Conservation (phyloP, 345 rosid genomes). For the Erucastrum elatum region DNA sequence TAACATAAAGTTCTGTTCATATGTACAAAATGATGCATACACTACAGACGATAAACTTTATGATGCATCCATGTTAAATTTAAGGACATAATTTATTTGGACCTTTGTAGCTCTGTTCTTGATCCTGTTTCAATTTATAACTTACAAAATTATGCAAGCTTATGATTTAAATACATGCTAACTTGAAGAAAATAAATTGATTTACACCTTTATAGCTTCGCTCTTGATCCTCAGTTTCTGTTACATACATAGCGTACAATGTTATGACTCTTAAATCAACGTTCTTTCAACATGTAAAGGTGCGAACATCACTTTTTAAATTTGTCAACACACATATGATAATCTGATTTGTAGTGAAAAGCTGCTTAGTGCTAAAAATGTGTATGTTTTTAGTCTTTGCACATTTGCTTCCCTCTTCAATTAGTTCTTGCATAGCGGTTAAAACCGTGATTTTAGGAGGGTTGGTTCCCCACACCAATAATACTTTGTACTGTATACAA, state of each 20-base stretch:
- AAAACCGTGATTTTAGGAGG: neutral
- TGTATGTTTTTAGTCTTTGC: neutral
- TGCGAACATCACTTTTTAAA: no score
- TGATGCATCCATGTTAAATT: neutral
- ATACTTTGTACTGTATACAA: no score
- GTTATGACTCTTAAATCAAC: no score
- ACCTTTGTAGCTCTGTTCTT: neutral
- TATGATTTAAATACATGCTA: neutral
- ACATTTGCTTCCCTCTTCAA: neutral
- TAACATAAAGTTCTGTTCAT: constrained; percentile 32
- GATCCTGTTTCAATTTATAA: neutral
- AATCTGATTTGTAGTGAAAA: no score
- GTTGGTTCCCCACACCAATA: neutral
- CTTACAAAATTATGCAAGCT: neutral
- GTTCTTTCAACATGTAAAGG: no score
- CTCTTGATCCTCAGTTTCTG: no score
- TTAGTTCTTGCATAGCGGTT: neutral
- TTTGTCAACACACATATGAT: no score
- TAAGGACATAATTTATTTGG: neutral
- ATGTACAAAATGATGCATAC: constrained; percentile 21
- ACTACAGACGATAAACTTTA: neutral
- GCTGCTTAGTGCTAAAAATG: no score
- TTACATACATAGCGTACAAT: no score
- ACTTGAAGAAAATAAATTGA: no score
- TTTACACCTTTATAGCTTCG: no score